phyloP scores from a whole-genome alignment of 1,284 basidiomycete species.

The Pseudozyma sp. region DNA sequence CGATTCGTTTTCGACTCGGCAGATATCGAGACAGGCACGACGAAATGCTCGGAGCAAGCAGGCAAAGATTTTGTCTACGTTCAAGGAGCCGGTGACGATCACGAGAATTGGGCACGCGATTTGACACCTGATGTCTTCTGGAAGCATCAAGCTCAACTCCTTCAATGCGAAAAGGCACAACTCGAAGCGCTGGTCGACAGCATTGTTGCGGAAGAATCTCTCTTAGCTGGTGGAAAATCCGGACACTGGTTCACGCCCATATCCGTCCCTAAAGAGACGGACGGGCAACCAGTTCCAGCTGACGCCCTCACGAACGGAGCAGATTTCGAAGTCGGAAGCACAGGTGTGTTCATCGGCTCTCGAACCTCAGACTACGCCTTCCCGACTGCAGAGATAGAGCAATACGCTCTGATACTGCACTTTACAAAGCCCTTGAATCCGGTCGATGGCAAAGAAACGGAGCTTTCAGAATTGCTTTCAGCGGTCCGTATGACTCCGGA shows the following conservation, averaged over 20 bases:
- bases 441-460: neutral
- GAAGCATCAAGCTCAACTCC: slow-evolving; percentile 73
- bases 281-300: neutral
- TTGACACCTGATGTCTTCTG: slow-evolving; percentile 81
- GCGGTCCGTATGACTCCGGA: slow-evolving; percentile 1
- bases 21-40: slow-evolving; percentile 64
- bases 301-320: neutral
- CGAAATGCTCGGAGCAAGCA: neutral
- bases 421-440: slow-evolving; percentile 7
- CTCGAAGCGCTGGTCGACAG: slow-evolving; percentile 71
- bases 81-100: slow-evolving; percentile 89
- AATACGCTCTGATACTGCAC: slow-evolving; percentile 21
- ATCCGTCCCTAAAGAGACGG: neutral
- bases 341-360: slow-evolving; percentile 22
- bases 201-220: slow-evolving; percentile 10
- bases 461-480: neutral
- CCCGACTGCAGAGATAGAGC: slow-evolving; percentile 9
- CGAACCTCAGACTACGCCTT: slow-evolving; percentile 24
- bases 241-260: slow-evolving; percentile 45
- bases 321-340: slow-evolving; percentile 17
- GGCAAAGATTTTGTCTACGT: slow-evolving; percentile 77
- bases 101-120: slow-evolving; percentile 85
- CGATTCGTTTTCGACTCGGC: slow-evolving; percentile 73
- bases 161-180: slow-evolving; percentile 71
- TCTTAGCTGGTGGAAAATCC: neutral